Conservation (phyloP, 2,329 filamentous ascomycete species). For the Ophiostoma australiae region DNA sequence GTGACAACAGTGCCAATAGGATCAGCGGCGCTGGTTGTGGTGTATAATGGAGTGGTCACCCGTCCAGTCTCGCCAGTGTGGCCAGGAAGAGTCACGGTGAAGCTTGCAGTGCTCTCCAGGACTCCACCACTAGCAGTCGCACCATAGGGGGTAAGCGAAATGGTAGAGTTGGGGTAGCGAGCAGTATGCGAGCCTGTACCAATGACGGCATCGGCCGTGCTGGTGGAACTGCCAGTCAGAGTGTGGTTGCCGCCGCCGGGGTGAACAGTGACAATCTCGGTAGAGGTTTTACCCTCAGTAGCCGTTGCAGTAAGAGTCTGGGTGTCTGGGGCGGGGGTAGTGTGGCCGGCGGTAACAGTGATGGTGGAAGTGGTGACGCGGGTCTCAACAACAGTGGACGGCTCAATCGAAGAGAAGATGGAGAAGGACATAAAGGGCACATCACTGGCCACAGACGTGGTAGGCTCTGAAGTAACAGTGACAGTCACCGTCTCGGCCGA, state of each 20-base stretch:
- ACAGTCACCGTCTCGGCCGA: constrained; percentile 12
- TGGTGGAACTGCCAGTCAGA: constrained; percentile 17
- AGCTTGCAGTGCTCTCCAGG: constrained; percentile 23
- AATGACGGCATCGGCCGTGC: constrained; percentile 18
- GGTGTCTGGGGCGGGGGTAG: not conserved
- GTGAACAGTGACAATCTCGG: constrained; percentile 15
- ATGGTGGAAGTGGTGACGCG: constrained; percentile 3
- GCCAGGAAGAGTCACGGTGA: constrained; percentile 20
- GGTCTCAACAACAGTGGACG: constrained; percentile 9
- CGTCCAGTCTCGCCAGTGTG: constrained; percentile 13
- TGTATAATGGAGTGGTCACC: constrained; percentile 20
- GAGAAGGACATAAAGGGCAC: constrained; percentile 12
- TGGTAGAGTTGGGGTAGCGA: constrained; percentile 23
- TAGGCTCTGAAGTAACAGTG: constrained; percentile 12
- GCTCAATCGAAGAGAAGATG: constrained; percentile 8
- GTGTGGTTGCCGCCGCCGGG: not conserved
- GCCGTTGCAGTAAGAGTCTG: constrained; percentile 19
- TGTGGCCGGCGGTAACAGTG: constrained; percentile 3
- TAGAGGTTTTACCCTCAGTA: constrained; percentile 16
- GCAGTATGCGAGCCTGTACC: constrained; percentile 14
- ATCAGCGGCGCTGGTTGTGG: constrained; percentile 32
- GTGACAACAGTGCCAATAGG: constrained; percentile 31
- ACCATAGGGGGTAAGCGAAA: constrained; percentile 13
- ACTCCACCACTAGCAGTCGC: constrained; percentile 3
- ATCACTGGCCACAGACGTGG: not conserved